Evolutionary conservation across 805 yeast genomes (phyloP), one percentile per base, ranked within the genome.

Genomic region (Lipomyces yamadae): DNA sequence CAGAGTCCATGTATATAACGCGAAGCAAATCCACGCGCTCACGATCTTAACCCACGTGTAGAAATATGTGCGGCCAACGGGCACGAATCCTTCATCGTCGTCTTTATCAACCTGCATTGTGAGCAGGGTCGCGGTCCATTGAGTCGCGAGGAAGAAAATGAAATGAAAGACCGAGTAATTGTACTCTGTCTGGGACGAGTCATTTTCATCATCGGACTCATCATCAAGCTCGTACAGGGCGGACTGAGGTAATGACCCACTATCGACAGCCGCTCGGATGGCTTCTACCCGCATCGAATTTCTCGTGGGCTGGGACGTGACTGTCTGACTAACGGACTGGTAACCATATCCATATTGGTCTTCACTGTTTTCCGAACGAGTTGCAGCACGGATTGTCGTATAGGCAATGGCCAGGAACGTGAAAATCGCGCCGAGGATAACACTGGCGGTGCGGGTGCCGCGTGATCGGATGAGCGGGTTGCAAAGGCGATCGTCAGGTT

Each of bases 341-440:
- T 68, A 65, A 5, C 65, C 65, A 56, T 70, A 63, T 10, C 52
- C 34, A 62, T 65, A 66, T 45, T 74, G 79, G 71, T 62, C 82
- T 10, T 48, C 34, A 29, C 39, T 54, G 52, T 35, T 18, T 42
- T 56, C 64, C n/a, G 55, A 52, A 57, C 87, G 88, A 1, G 94
- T 92, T 4, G 98, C 99, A 0, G 98, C 99, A 70, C 98, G 85
- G 0, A 97, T 92, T 0, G 99, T 95, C 1, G 99, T 95, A 76
- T 95, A 96, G 0, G 98, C 98, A 70, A 95, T 90, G 0, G 99
- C 98, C 61, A 91, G 82, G 75, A 95, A 92, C 0, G 99, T 95
- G 81, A 96, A 92, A 18, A 92, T 79, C 0, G 98, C 97, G 18
- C 98, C 98, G 62, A 95, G 75, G 1, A 95, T 85, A 63, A 93